phyloP scores from a whole-genome alignment of 257 asterid species.

The Nicotiana benthamiana region DNA sequence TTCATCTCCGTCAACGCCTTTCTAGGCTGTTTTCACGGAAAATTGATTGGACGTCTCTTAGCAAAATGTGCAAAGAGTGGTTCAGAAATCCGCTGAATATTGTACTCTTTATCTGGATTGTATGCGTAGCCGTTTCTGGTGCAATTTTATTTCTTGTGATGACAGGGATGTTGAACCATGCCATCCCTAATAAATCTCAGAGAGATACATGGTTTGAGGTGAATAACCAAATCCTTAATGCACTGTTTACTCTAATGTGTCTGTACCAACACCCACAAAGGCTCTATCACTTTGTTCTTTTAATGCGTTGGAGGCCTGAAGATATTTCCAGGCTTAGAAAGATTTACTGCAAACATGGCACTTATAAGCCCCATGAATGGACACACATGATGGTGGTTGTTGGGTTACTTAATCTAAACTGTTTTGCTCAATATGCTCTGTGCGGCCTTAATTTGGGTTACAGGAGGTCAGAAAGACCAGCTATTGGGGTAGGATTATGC shows the following conservation, averaged over 20 bases:
- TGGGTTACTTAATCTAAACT: constrained; percentile 53
- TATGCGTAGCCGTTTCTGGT: constrained; percentile 70
- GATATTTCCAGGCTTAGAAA: constrained; percentile 58
- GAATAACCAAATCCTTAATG: constrained; percentile 84
- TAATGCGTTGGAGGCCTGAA: constrained; percentile 53
- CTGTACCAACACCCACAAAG: constrained; percentile 77
- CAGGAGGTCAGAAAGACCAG: constrained; percentile 56
- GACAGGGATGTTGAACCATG: constrained; percentile 80
- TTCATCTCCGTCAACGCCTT: constrained; percentile 70
- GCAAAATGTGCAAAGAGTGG: constrained; percentile 62
- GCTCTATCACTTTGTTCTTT: constrained; percentile 54
- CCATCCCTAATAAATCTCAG: constrained; percentile 57
- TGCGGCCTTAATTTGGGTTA: constrained; percentile 80
- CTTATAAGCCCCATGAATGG: constrained; percentile 84
- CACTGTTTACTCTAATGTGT: constrained; percentile 84
- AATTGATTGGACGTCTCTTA: constrained; percentile 49
- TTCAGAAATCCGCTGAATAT: constrained; percentile 59
- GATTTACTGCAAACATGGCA: constrained; percentile 59
- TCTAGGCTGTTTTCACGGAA: constrained; percentile 40
- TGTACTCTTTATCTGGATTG: constrained; percentile 70
- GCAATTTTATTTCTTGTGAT: constrained; percentile 82
- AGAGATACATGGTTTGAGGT: constrained; percentile 87
- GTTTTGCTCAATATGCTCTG: constrained; percentile 70
- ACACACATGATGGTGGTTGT: constrained; percentile 80
- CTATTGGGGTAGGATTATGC: constrained; percentile 67